A percentile compares a stretch with the other conserved stretches of the same genome.
Evolutionary conservation across 2,329 filamentous ascomycete species (phyloP).

Genomic region (Falciphora oryzae): DNA sequence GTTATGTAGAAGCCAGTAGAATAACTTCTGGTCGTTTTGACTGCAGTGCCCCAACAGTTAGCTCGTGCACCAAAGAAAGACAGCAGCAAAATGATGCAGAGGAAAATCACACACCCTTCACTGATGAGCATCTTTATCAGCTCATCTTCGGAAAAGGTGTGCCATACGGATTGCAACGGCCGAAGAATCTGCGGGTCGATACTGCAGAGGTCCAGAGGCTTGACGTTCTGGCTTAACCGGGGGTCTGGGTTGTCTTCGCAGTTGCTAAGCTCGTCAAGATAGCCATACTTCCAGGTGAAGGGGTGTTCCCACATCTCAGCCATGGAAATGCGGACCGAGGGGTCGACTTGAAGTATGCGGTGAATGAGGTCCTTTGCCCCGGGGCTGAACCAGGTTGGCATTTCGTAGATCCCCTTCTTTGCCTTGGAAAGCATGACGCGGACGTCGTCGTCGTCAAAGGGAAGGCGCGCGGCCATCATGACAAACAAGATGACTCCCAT

Average conservation of each 20-base stretch:
- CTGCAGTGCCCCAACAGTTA: slow-evolving; percentile 33
- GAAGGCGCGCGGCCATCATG: slow-evolving; percentile 75
- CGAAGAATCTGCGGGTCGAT: slow-evolving; percentile 78
- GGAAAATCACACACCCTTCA: slow-evolving; percentile 47
- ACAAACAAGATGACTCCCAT: slow-evolving; percentile 86
- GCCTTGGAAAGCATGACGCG: slow-evolving; percentile 56
- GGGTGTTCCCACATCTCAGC: slow-evolving; percentile 81
- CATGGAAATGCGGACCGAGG: slow-evolving; percentile 72
- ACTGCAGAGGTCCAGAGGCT: slow-evolving; percentile 54
- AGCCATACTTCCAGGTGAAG: slow-evolving; percentile 77
- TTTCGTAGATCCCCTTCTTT: slow-evolving; percentile 52
- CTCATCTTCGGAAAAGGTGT: slow-evolving; percentile 69
- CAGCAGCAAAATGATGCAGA: slow-evolving; percentile 3
- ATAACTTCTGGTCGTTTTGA: slow-evolving; percentile 84
- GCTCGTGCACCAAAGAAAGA: neutral
- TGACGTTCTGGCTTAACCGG: slow-evolving; percentile 38
- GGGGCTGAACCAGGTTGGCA: slow-evolving; percentile 55
- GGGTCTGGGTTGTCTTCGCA: slow-evolving; percentile 4
- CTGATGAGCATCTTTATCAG: slow-evolving; percentile 63
- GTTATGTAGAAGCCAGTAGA: slow-evolving; percentile 78
- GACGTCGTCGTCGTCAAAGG: slow-evolving; percentile 68
- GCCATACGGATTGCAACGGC: slow-evolving; percentile 87
- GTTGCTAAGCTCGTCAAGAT: slow-evolving; percentile 64
- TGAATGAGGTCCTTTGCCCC: slow-evolving; percentile 75
- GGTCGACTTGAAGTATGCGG: slow-evolving; percentile 73